Evolutionary conservation across 352 stramenopile species (phyloP).

Genomic region (Nothophytophthora sp.): DNA sequence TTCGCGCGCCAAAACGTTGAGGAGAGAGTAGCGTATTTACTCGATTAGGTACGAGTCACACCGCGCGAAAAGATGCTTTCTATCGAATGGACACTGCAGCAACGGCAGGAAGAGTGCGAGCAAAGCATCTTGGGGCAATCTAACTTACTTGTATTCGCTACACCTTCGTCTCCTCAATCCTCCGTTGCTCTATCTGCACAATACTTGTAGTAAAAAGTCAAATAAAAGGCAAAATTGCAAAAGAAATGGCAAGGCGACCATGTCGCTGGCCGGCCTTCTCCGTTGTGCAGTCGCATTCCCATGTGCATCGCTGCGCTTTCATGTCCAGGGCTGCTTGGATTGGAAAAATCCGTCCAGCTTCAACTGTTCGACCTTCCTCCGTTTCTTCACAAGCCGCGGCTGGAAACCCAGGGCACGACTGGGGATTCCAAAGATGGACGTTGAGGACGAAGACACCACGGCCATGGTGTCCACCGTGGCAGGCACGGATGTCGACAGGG

Average conservation of each 20-base stretch:
- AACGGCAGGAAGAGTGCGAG: neutral
- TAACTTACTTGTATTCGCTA: too few relatives aligned
- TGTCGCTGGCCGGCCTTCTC: neutral
- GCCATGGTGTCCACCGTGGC: slow-evolving; percentile 12
- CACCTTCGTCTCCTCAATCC: too few relatives aligned
- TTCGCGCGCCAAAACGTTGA: slow-evolving; percentile 21
- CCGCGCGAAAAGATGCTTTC: slow-evolving; percentile 14
- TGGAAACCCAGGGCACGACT: slow-evolving; percentile 18
- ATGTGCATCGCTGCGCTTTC: neutral
- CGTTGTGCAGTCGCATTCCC: neutral
- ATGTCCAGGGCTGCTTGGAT: slow-evolving; percentile 10
- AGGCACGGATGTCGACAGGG: slow-evolving; percentile 1
- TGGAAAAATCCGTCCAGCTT: slow-evolving; percentile 54
- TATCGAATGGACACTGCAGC: slow-evolving; percentile 5
- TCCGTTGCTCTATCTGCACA: slow-evolving; percentile 15
- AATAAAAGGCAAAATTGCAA: slow-evolving; percentile 17
- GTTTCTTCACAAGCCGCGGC: slow-evolving; percentile 43
- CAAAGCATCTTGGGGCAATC: too few relatives aligned
- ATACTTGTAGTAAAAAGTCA: slow-evolving; percentile 18
- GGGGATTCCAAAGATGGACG: slow-evolving; percentile 1
- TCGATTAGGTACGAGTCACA: slow-evolving; percentile 23
- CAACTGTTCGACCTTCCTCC: slow-evolving; percentile 50
- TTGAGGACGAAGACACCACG: slow-evolving; percentile 8
- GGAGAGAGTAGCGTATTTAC: neutral
- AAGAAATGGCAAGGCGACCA: neutral